Conservation (phyloP, 192 early-diverging fungal species). For the Backusella morwellensis region DNA sequence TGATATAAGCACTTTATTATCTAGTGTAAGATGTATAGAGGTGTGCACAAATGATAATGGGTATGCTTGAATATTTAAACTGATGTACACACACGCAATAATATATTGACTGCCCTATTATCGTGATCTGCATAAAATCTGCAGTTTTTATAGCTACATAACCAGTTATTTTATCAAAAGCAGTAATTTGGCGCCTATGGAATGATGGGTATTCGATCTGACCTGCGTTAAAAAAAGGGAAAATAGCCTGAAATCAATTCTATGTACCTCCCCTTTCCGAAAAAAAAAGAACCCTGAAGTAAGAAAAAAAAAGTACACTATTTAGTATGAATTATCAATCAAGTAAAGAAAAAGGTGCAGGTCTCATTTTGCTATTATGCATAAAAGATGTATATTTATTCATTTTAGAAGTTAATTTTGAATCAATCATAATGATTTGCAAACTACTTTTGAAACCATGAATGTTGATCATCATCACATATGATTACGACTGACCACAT, state of each 20-base stretch:
- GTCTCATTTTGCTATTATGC: background rate
- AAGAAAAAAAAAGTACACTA: background rate
- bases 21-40: background rate
- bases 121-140: background rate
- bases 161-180: background rate
- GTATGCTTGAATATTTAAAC: background rate
- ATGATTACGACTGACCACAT: slow-evolving; percentile 1
- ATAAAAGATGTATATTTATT: background rate
- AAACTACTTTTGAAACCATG: background rate
- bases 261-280: too few relatives aligned
- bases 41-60: background rate
- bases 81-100: background rate
- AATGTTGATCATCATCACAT: background rate
- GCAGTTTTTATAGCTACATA: background rate
- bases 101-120: background rate
- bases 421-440: background rate
- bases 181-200: background rate
- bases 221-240: background rate
- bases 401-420: background rate
- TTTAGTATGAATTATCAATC: background rate
- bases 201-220: background rate
- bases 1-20: background rate
- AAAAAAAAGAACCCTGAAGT: too few relatives aligned
- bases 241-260: too few relatives aligned
- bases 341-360: background rate